Conservation (phyloP, 73 alveolate species). For the Stentor coeruleus region DNA sequence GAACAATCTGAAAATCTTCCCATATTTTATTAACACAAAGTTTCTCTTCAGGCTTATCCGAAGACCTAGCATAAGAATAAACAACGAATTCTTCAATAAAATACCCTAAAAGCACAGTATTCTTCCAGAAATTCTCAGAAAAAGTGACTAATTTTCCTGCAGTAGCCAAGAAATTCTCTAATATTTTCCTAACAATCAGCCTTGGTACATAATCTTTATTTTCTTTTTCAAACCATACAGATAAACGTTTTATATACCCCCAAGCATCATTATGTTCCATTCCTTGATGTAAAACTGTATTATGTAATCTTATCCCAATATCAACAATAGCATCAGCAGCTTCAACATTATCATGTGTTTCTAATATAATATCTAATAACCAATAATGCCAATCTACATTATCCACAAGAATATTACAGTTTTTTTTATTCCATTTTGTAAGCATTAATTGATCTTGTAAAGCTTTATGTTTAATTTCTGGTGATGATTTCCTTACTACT, state of each 20-base stretch:
- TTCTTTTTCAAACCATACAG: not conserved
- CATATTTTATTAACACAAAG: not conserved
- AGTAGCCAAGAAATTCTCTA: not conserved
- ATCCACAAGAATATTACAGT: not conserved
- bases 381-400: conserved; percentile 10
- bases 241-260: not conserved
- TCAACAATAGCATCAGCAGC: conserved; percentile 11
- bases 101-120: not conserved
- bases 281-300: conserved; percentile 1
- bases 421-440: conserved; percentile 7
- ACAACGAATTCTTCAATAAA: conserved; percentile 5
- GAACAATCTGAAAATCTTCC: not conserved
- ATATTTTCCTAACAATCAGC: not conserved
- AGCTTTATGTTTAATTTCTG: conserved; percentile 14
- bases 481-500: not conserved
- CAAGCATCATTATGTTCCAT: not conserved
- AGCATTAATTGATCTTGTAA: conserved; percentile 21
- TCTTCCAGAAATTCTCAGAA: not conserved
- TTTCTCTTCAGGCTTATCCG: not conserved
- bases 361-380: not conserved
- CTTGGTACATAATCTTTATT: not conserved
- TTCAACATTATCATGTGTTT: conserved; percentile 4
- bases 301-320: not conserved
- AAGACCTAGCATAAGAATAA: not conserved
- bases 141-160: not conserved